Evolutionary conservation across 2,329 filamentous ascomycete species (phyloP).

Genomic region (Alternaria sp.): DNA sequence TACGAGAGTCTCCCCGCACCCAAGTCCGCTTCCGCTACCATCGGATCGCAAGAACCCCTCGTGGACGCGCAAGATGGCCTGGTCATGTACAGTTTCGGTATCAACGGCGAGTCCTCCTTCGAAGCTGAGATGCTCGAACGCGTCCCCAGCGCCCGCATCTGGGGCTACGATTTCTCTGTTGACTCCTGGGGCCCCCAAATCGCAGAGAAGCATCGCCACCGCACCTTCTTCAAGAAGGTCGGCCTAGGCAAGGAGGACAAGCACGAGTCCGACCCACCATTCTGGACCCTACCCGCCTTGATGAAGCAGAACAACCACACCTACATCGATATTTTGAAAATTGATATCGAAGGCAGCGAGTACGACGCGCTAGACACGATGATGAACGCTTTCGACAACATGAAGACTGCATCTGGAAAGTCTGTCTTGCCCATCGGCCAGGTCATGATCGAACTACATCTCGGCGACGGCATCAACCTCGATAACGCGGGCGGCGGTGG

Average conservation of each 20-base stretch:
- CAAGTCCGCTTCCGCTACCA: conserved; percentile 12
- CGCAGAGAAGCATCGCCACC: conserved; percentile 20
- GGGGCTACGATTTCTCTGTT: conserved; percentile 44
- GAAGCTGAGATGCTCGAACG: conserved; percentile 45
- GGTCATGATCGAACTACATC: conserved; percentile 44
- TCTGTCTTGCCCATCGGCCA: conserved; percentile 40
- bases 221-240: conserved; percentile 40
- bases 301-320: conserved; percentile 43
- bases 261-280: conserved; percentile 26
- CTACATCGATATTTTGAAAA: conserved; percentile 45
- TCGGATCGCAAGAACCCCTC: conserved; percentile 19
- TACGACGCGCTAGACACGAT: conserved; percentile 39
- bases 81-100: conserved; percentile 43
- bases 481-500: conserved; percentile 11
- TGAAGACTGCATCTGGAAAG: conserved; percentile 22
- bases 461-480: conserved; percentile 27
- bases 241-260: conserved; percentile 37
- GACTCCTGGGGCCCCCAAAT: conserved; percentile 41
- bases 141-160: conserved; percentile 38
- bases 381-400: conserved; percentile 37
- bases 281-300: conserved; percentile 36
- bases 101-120: conserved; percentile 43
- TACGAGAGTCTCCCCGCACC: conserved; percentile 35
- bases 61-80: conserved; percentile 24
- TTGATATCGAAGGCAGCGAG: conserved; percentile 43